phyloP scores from a whole-genome alignment of 202 grass and related monocot genomes.

The Zizania palustris region DNA sequence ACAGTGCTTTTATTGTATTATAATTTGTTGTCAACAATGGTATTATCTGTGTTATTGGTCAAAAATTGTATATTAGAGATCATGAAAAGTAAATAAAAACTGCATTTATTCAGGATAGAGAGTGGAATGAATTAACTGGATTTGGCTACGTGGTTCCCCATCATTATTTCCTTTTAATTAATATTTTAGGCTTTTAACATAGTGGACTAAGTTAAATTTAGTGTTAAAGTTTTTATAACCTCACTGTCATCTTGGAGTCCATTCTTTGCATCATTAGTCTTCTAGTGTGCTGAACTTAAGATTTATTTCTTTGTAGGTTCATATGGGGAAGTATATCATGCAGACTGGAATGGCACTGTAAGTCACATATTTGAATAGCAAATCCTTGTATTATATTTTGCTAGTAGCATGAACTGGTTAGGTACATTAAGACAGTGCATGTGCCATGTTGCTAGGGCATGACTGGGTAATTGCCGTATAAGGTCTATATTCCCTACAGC shows the following conservation, averaged over 20 bases:
- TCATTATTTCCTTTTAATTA: conserved; percentile 15
- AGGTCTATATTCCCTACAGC: not conserved
- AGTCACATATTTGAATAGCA: conserved; percentile 46
- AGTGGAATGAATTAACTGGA: conserved; percentile 13
- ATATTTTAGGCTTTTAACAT: conserved; percentile 16
- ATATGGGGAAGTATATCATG: conserved; percentile 95
- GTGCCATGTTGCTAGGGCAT: not conserved
- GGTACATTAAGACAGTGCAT: not conserved
- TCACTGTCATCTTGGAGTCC: not conserved
- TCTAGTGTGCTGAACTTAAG: conserved; percentile 16
- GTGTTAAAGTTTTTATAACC: not conserved
- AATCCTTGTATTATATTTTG: conserved; percentile 27
- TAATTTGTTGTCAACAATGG: not conserved
- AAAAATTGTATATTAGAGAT: conserved; percentile 15
- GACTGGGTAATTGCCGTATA: not conserved
- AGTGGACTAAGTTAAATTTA: conserved; percentile 18
- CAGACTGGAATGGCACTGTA: conserved; percentile 99
- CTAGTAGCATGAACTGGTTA: conserved; percentile 4
- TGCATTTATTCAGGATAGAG: not conserved
- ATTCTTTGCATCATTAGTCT: conserved; percentile 11
- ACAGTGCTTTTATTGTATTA: not conserved
- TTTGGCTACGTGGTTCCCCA: not conserved
- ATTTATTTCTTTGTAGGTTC: conserved; percentile 57
- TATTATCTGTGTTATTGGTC: not conserved
- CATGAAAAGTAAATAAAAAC: not conserved